Evolutionary conservation across 768 basidiomycete species (phyloP), one percentile per base, ranked within the genome.

Genomic region (Russula virescens): DNA sequence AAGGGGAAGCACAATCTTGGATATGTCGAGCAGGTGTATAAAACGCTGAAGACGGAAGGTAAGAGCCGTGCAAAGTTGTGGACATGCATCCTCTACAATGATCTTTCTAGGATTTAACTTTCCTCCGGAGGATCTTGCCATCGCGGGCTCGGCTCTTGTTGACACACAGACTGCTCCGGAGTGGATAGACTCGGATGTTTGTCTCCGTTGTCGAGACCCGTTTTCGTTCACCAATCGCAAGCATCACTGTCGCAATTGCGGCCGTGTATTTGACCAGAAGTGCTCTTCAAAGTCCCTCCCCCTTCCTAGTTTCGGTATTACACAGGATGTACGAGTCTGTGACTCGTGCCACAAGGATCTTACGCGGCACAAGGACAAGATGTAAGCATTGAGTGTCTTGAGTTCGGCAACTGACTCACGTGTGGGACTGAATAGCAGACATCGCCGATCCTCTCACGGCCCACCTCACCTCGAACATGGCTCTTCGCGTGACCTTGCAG

Each of bases 171-270:
- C 88, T 0, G 91, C 97, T 0, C 97, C 97, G 2, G 91, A 96
- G 71, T 99, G 97, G 97, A 89, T 93, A 48, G 96, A 98, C 72
- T 94, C 94, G 0, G 93, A 97, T 50, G 84, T 94, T 18, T 99
- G 97, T 73, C 83, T 96, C 61, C 85, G 94, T 21, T 99, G 97
- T 73, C 84, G 97, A 19, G 87, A 89, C 0, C 73, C 91, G 0
- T 99, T 99, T 74, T 84, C 87, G 0, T 94, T 98, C 72, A 97
- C 94, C 34, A 98, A 98, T 72, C 83, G 97, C 55, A 98, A 98
- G 72, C 97, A 99, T 69, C 97, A 99, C 70, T 99, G 97, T 72
- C 85, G 97, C 16, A 98, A 98, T 73, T 99, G 97, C 75, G 97
- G 97, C 9, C 87, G 89, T 71, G 94, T 98, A 16, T 98, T 97